phyloP scores from a whole-genome alignment of 1,284 basidiomycete genomes.

The Ceratobasidium sp. region DNA sequence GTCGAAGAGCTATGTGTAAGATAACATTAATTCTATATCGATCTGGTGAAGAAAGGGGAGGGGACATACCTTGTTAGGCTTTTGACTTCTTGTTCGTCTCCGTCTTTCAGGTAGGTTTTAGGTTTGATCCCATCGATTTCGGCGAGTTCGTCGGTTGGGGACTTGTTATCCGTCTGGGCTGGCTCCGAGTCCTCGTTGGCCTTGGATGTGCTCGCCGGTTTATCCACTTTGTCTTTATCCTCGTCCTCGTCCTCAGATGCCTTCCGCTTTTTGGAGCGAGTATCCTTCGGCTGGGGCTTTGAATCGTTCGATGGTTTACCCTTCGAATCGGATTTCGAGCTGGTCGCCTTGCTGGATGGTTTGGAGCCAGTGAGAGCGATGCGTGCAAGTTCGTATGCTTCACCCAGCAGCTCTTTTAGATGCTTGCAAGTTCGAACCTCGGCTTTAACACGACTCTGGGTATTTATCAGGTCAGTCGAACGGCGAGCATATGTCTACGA shows the following conservation, averaged over 20 bases:
- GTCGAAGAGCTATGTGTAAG: constrained; percentile 59
- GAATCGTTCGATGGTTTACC: not conserved
- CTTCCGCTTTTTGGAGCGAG: constrained; percentile 35
- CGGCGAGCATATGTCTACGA: not conserved
- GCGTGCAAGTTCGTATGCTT: constrained; percentile 41
- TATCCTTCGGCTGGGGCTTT: not conserved
- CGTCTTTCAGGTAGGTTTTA: constrained; percentile 62
- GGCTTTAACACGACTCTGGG: constrained; percentile 38
- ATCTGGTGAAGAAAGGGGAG: too few species aligned
- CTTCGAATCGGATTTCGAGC: not conserved
- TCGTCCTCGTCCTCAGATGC: constrained; percentile 14
- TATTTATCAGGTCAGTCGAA: not conserved
- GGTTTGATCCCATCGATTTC: constrained; percentile 66
- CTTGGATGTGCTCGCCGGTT: constrained; percentile 1
- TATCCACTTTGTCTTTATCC: not conserved
- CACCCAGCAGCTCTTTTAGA: constrained; percentile 34
- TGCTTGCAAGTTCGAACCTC: constrained; percentile 42
- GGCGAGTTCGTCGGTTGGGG: constrained; percentile 56
- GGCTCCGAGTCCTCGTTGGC: not conserved
- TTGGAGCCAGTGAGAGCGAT: constrained; percentile 11
- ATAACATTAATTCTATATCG: not conserved
- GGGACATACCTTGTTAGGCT: constrained; percentile 61
- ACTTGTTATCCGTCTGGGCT: not conserved
- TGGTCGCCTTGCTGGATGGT: constrained; percentile 15
- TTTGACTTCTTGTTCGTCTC: constrained; percentile 63